Evolutionary conservation across 495 filamentous ascomycete species (phyloP), one percentile per base, ranked within the genome.

Genomic region (Aspergillus nanangensis): DNA sequence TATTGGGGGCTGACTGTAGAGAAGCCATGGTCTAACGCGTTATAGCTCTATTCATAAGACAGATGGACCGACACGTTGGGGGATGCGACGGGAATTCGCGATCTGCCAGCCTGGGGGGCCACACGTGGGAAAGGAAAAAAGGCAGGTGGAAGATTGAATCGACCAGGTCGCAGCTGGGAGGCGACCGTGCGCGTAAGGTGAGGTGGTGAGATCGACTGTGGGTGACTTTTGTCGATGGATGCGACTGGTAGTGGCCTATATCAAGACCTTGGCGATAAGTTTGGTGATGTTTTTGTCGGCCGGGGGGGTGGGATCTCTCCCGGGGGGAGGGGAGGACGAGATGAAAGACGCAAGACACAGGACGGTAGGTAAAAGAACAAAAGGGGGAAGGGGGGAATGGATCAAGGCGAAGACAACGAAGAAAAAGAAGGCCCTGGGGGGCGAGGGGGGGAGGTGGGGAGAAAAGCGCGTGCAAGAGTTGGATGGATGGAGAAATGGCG

Each of bases 11-110:
- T 49, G 79, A 70, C 68, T 92, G 87, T 53, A 87, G 79, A 29
- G 86, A 90, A 60, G 88, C 81, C 88, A 94, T 94, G 47, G 41
- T 77, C 67, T 52, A 59, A 55, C 57, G 56, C 57, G 55, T 60
- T 18, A 39, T 53, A 51, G 24, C 38, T 63, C 38, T 65, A 58
- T 61, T 66, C 68, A 72, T 68, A 61, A 32, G 55, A 57, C 27
- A 27, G 10, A 18, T 17, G 33, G 33, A 25, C 35, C 39, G 31
- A 57, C 57, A 52, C 45, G 51, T 41, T 45, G 46, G 47, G 39
- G 35, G 32, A 58, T 58, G 55, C 58, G 58, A 57, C 55, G 41
- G 39, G 46, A 32, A 20, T n/a, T 13, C 38, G 37, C 47, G 43
- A 29, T 42, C 35, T 36, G 38, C 18, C 41, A 41, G 39, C 27